These are phyloP conservation scores for Pseudofabraea citricarpa DNA, from an alignment of 2,329 filamentous ascomycete species.

Conservation along the genomic window DNA sequence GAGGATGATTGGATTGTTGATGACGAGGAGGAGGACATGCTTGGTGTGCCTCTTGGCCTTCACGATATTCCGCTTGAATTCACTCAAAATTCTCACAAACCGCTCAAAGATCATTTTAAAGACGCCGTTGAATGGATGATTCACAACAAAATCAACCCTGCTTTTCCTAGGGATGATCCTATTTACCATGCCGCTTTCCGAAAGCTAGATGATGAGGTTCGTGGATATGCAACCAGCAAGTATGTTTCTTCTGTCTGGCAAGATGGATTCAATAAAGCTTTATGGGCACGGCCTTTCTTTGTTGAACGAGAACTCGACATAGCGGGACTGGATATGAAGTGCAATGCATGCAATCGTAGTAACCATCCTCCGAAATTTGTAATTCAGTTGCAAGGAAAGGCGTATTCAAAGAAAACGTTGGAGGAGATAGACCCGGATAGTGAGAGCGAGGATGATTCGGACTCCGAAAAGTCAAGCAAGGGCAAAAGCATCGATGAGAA, in stretches of 20 bases:
- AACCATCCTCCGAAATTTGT: slow-evolving; percentile 63
- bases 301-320: slow-evolving; percentile 6
- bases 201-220: slow-evolving; percentile 68
- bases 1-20: slow-evolving; percentile 52
- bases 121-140: slow-evolving; percentile 77
- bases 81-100: slow-evolving; percentile 60
- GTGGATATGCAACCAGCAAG: slow-evolving; percentile 63
- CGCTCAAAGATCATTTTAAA: slow-evolving; percentile 67
- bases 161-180: slow-evolving; percentile 56
- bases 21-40: slow-evolving; percentile 49
- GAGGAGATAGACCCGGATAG: slow-evolving; percentile 52
- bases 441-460: slow-evolving; percentile 32
- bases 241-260: slow-evolving; percentile 70
- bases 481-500: slow-evolving; percentile 36
- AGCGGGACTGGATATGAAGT: slow-evolving; percentile 31
- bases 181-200: slow-evolving; percentile 65
- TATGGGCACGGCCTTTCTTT: slow-evolving; percentile 62
- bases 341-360: slow-evolving; percentile 67
- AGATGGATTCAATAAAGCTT: slow-evolving; percentile 56
- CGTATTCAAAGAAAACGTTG: slow-evolving; percentile 62
- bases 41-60: slow-evolving; percentile 47
- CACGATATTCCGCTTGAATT: slow-evolving; percentile 64
- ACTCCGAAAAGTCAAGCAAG: slow-evolving; percentile 24
- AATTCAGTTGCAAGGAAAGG: slow-evolving; percentile 57
- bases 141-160: slow-evolving; percentile 71